phyloP scores from a whole-genome alignment of 306 rosid species.

The Rubus parviflorus region DNA sequence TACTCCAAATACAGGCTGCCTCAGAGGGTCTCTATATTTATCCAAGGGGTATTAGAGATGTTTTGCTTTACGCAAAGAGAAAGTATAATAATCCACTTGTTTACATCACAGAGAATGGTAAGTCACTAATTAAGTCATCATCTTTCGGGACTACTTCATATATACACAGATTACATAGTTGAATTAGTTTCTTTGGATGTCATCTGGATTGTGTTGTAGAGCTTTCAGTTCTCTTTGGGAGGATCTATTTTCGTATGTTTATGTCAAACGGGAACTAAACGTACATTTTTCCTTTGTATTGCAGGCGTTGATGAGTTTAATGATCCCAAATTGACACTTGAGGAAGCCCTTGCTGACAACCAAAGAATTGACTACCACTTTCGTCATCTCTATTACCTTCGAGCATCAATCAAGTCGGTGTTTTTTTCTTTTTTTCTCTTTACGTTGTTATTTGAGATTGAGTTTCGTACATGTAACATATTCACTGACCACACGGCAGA shows the following conservation, averaged over 20 bases:
- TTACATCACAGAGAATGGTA: slow-evolving; percentile 47
- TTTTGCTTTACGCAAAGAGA: slow-evolving; percentile 24
- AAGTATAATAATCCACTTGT: slow-evolving; percentile 27
- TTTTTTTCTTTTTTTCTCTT: background rate
- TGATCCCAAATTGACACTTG: slow-evolving; percentile 26
- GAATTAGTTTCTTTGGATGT: background rate
- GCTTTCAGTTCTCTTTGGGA: too few species aligned
- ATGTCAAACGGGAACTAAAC: background rate
- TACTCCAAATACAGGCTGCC: slow-evolving; percentile 14
- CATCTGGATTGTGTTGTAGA: background rate
- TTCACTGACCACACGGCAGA: background rate
- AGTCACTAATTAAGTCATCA: background rate
- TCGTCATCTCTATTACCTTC: slow-evolving; percentile 42
- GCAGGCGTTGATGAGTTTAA: slow-evolving; percentile 42
- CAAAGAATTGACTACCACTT: slow-evolving; percentile 35
- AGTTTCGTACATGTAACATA: background rate
- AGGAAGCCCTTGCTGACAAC: slow-evolving; percentile 37
- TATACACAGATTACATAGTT: background rate
- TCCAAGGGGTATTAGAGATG: slow-evolving; percentile 32
- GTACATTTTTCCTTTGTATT: background rate
- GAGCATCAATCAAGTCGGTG: slow-evolving; percentile 38
- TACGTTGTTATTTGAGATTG: too few species aligned
- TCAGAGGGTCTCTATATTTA: slow-evolving; percentile 17
- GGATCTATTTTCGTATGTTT: background rate
- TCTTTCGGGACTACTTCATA: background rate